Conservation (phyloP, 352 stramenopile species). For the Globisporangium heterothallicum region DNA sequence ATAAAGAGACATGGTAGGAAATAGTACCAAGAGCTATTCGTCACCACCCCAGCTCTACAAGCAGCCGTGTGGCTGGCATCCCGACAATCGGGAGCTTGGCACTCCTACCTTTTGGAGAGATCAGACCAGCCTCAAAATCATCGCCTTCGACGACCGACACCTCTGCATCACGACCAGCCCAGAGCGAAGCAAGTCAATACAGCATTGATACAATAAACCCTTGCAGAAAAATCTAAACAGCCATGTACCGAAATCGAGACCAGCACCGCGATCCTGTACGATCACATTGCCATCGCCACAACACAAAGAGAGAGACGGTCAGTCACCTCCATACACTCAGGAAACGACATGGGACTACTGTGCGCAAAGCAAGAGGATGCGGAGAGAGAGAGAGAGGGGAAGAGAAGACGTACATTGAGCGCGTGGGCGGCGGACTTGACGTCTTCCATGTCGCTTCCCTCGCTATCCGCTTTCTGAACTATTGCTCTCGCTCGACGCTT, state of each 20-base stretch:
- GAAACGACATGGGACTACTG: background rate
- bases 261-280: constrained; percentile 51
- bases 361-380: background rate
- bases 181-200: background rate
- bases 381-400: background rate
- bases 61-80: no score
- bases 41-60: no score
- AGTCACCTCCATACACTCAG: background rate
- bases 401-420: constrained; percentile 29
- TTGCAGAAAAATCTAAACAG: background rate
- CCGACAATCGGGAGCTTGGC: no score
- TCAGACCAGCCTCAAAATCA: constrained; percentile 67
- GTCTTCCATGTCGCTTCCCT: constrained; percentile 28
- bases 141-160: constrained; percentile 69
- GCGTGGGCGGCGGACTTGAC: constrained; percentile 34
- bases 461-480: background rate
- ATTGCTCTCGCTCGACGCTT: background rate
- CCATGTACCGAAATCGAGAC: constrained; percentile 64
- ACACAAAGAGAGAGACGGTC: background rate
- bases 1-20: background rate
- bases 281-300: background rate
- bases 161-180: constrained; percentile 27
- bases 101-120: constrained; percentile 61
- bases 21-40: background rate
- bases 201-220: background rate